These are phyloP conservation scores for Tuber aestivum DNA, from an alignment of 495 filamentous ascomycete species.

Conservation along the genomic window DNA sequence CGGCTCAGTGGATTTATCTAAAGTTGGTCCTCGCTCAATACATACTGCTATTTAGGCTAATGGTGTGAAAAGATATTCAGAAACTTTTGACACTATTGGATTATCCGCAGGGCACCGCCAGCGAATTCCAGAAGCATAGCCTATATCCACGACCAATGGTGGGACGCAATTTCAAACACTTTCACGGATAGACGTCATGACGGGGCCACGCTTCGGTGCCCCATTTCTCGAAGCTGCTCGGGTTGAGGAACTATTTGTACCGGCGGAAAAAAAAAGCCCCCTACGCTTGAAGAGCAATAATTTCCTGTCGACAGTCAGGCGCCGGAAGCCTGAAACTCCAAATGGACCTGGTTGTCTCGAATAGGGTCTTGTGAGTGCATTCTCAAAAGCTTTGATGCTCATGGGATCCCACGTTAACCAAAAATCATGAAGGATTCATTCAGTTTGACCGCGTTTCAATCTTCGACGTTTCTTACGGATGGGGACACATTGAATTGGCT, in stretches of 20 bases:
- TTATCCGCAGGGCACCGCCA: background rate
- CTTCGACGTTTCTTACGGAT: conserved; percentile 6
- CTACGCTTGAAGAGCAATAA: background rate
- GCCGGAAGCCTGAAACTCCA: background rate
- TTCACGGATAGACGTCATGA: background rate
- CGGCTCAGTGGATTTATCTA: background rate
- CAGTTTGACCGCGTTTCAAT: background rate
- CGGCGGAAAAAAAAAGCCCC: background rate
- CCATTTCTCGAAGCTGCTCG: background rate
- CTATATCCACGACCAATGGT: background rate
- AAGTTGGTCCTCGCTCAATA: background rate
- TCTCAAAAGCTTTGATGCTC: background rate
- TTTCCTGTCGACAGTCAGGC: background rate
- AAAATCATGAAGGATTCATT: background rate
- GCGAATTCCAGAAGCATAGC: background rate
- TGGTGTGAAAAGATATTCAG: background rate
- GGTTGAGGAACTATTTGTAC: background rate
- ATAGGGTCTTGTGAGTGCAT: background rate
- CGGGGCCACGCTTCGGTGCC: background rate
- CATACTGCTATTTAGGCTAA: background rate
- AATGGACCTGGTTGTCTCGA: background rate
- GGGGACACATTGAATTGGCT: background rate
- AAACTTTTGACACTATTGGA: conserved; percentile 3
- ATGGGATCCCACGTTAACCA: background rate
- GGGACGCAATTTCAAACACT: background rate